Evolutionary conservation across 805 yeast species (phyloP), one percentile per base, ranked within the genome.

Genomic region (Candida suzukii): DNA sequence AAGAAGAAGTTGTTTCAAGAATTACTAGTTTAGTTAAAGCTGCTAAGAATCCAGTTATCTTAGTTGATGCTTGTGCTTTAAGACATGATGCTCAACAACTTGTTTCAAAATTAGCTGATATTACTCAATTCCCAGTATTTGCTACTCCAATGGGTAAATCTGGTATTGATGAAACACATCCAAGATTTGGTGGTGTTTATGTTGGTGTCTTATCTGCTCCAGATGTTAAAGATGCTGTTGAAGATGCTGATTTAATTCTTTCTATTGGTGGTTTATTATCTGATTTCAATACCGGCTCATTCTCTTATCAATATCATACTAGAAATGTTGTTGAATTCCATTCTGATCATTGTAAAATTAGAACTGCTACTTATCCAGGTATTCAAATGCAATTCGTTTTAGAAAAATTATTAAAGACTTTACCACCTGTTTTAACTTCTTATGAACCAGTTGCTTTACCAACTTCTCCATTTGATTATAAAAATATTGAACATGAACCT

Each of bases 71-170:
- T 40, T 83, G 91, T 71, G 83, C 87, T 47, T 64, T 78, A 41
- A 76, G 91, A 68, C 90, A 83, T 64, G 68, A 71, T 49, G 80
- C 77, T 50, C 72, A 71, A 58, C 61, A 60, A 12, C 85, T 81
- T 64, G 78, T 82, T 44, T 67, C 65, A 48, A 66, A 70, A 48
- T 71, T 83, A 58, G 78, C 81, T 40, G 75, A 76, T 46, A 59
- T 64, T 45, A 82, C 90, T 41, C 80, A 80, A 62, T 83, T 78
- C 77, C 88, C 88, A 45, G 75, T 81, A 38, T 83, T 77, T 62
- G 79, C 78, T 44, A 83, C 91, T 41, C 91, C 91, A 52, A 82
- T 83, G 88, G 91, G 91, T 64, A 83, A 83, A 63, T 80, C 85
- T 47, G 68, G 73, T 35, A 74, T 83, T 49, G 79, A 81, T 60